Evolutionary conservation across 163 green algal species (phyloP).

Genomic region (Coccomyxa subellipsoidea): DNA sequence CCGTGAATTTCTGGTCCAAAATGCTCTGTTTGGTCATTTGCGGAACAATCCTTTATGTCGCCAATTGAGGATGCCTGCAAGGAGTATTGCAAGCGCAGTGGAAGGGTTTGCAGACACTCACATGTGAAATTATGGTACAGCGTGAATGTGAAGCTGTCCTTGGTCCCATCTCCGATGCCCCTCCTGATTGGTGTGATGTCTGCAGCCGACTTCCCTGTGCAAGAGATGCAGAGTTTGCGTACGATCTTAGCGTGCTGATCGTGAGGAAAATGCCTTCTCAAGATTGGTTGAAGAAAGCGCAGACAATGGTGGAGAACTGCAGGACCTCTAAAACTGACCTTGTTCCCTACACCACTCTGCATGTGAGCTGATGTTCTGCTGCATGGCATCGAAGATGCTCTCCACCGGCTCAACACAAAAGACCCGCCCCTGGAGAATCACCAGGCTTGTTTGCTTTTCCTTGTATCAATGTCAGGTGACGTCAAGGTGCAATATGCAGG

Average conservation of each 20-base stretch:
- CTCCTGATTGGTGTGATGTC: neutral
- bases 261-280: neutral
- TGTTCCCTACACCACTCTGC: neutral
- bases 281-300: too few relatives aligned
- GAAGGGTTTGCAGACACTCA: neutral
- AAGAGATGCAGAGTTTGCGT: too few relatives aligned
- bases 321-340: neutral
- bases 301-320: too few relatives aligned
- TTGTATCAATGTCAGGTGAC: too few relatives aligned
- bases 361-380: neutral
- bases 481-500: too few relatives aligned
- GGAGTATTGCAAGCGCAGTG: too few relatives aligned
- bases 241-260: too few relatives aligned
- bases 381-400: neutral
- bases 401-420: neutral
- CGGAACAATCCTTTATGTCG: too few relatives aligned
- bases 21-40: too few relatives aligned
- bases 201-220: neutral
- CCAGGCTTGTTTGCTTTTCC: neutral
- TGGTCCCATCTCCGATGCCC: neutral
- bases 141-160: neutral
- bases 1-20: too few relatives aligned
- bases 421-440: neutral
- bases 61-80: too few relatives aligned
- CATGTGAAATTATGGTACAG: neutral